Conservation (phyloP, 805 yeast genomes). For the Yarrowia sp. region DNA sequence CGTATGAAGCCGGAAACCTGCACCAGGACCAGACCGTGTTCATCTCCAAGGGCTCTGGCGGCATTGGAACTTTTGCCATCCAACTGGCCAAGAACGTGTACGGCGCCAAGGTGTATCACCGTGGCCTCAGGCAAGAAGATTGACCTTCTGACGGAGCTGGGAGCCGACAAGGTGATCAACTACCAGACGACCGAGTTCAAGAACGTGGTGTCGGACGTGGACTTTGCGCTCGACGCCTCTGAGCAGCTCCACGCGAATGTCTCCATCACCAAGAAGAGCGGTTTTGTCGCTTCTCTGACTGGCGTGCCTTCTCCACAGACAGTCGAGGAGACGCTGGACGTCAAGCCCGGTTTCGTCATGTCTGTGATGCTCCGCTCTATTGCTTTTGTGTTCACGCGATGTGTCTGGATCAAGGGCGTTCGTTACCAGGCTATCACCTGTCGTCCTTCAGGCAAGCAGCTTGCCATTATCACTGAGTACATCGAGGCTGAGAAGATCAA, state of each 20-base stretch:
- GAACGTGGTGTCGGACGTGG: conserved; percentile 28
- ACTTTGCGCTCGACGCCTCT: conserved; percentile 31
- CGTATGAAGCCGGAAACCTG: conserved; percentile 16
- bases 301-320: conserved; percentile 22
- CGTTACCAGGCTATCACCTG: conserved; percentile 20
- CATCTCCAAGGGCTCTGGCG: conserved; percentile 30
- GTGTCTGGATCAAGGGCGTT: conserved; percentile 25
- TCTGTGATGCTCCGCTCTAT: neutral
- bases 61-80: conserved; percentile 30
- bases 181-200: conserved; percentile 30
- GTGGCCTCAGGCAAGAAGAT: conserved; percentile 32
- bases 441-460: neutral
- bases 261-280: conserved; percentile 28
- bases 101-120: conserved; percentile 31
- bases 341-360: neutral
- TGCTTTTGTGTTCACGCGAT: neutral
- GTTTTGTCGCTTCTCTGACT: conserved; percentile 28
- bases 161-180: conserved; percentile 32
- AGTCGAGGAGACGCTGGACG: neutral
- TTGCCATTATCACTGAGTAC: conserved; percentile 22
- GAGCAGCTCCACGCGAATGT: conserved; percentile 27
- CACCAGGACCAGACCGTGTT: conserved; percentile 29
- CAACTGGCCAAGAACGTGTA: conserved; percentile 32
- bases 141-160: conserved; percentile 15
- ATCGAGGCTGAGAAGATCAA: conserved; percentile 29